Base-by-base conservation (phyloP, 2,329 filamentous ascomycete genomes). In the Clarireedia homoeocarpa region DNA sequence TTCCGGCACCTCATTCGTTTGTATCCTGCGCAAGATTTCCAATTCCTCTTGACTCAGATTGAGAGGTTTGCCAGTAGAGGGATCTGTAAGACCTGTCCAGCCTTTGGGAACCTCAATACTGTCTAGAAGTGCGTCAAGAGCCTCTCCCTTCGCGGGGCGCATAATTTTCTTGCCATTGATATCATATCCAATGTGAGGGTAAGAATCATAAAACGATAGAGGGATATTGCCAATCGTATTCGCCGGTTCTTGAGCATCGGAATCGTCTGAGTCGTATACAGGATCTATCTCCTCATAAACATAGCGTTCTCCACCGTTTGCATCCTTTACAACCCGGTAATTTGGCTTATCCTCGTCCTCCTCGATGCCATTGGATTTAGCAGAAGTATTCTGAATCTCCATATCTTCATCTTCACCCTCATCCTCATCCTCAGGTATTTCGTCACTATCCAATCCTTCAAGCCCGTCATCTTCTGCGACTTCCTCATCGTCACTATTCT, bases 101-200 rank as follows among this genome's bases (percentile, higher is more conserved):
- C 92, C 94, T 77, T 96, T 91, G 14, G 94, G 94, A 38, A 99
- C 78, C 68, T 99, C 94, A 66, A 99, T 99, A 72, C 89, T 96
- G 67, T 99, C 92, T 9, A 99, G 78, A 45, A 99, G 79, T 12
- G 91, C 90, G 76, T 99, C 94, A 34, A 99, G 76, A 38, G 94
- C 94, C 70, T 96, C 88, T 52, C 92, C 92, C 64, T 91, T 92
- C 4, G 95, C 94, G 6, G 94, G 94, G 52, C 94, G 87, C 85
- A 96, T 89, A 62, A 99, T 96, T 72, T 89, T 95, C 80, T 95
- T 96, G 71, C 94, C 94, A 71, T 99, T 95, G 75, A 99, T 97
- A 67, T 96, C 89, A 74, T 99, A 99, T 58, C 94, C 94, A 69
- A 99, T 96, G 71, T 99, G 94, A 51, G 94, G 94, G 70, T 96